Evolutionary conservation across 768 basidiomycete genomes (phyloP).

Genomic region (Sporobolomyces phaffii): DNA sequence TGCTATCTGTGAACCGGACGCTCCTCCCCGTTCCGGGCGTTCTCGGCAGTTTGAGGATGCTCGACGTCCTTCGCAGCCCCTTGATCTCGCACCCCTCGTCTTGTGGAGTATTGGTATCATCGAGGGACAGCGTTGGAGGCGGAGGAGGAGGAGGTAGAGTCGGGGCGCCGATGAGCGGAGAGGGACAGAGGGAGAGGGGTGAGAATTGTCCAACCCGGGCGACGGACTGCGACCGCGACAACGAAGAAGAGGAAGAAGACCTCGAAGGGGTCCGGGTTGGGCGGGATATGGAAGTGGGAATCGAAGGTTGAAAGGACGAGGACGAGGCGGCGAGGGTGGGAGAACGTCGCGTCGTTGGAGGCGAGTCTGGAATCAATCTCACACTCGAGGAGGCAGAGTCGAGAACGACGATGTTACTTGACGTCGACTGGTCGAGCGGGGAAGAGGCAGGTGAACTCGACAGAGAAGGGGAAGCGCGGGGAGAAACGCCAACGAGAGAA

Average conservation of each 20-base stretch:
- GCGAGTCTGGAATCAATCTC: conserved; percentile 33
- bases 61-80: not conserved
- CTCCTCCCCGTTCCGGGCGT: conserved; percentile 36
- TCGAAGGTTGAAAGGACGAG: not conserved
- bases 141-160: conserved; percentile 21
- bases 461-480: not conserved
- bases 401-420: not conserved
- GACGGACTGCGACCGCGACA: conserved; percentile 13
- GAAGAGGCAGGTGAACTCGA: not conserved
- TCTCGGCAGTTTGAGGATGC: conserved; percentile 23
- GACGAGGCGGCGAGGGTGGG: not conserved
- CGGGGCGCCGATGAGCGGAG: conserved; percentile 27
- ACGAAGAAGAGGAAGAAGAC: not conserved
- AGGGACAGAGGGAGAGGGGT: conserved; percentile 31
- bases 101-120: not conserved
- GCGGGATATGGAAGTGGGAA: not conserved
- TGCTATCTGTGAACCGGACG: conserved; percentile 29
- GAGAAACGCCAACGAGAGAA: conserved; percentile 14
- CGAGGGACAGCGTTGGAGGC: not conserved
- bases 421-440: not conserved
- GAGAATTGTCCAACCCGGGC: conserved; percentile 26
- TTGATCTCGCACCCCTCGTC: not conserved
- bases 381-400: not conserved
- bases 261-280: conserved; percentile 6
- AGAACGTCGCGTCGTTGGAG: conserved; percentile 8